Evolutionary conservation across 495 filamentous ascomycete genomes (phyloP), one percentile per base, ranked within the genome.

Genomic region (Amorphotheca resinae): DNA sequence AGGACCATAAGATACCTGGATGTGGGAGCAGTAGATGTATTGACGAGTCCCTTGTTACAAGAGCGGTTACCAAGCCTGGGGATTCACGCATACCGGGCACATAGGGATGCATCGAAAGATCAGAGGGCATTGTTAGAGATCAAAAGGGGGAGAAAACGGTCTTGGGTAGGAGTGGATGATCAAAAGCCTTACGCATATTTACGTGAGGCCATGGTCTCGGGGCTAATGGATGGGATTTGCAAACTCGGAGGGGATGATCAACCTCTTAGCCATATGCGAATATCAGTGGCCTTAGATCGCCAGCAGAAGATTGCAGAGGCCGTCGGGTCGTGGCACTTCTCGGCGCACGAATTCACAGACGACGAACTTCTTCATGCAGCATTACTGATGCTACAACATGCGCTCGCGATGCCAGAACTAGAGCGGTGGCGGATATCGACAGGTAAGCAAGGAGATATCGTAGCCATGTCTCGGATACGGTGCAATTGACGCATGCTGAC

Each of bases 211-310:
- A 84, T 83, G 84, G 89, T 96, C 17, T 89, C 86, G 1, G 84
- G 76, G 47, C 70, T 98, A 33, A 93, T 96, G 84, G 79, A 76
- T 50, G 77, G 85, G 25, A 96, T 98, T 31, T 94, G 89, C 63
- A 84, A 80, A 41, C 59, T 74, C 62, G 57, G 69, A 63, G 38
- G 69, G 64, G 67, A 72, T 40, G 46, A 56, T 22, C 64, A 69
- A 22, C 59, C 57, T 40, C 55, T 67, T 41, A 59, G 46, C 33
- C 56, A 56, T 39, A 59, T 66, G 22, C 65, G 59, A 42, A 58
- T 69, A 46, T 60, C 65, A 0, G 57, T 91, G 22, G 53, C 65
- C 1, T 54, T 68, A 9, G 71, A 78, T 25, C 75, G 76, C 20
- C 70, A 75, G 48, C 66, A 69, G 21, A 62, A 69, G 39, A 73